These are phyloP conservation scores for Boletus coccyginus DNA, from an alignment of 768 basidiomycete species.

Conservation along the genomic window DNA sequence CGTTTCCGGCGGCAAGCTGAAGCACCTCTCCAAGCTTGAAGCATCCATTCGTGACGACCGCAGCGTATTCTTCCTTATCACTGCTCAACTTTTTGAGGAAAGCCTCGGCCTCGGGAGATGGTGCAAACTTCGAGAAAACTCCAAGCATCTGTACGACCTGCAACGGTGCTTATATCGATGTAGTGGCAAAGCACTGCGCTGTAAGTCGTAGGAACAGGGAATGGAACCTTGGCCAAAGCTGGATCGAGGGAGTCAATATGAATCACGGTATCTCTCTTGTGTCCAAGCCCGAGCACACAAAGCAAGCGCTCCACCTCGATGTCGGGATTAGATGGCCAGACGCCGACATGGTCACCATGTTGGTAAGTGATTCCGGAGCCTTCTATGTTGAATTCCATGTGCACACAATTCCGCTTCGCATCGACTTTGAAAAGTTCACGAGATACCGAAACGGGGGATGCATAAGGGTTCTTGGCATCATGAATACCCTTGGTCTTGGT, in stretches of 20 bases:
- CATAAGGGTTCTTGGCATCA: slow-evolving; percentile 96
- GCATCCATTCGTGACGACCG: slow-evolving; percentile 74
- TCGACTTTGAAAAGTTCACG: slow-evolving; percentile 81
- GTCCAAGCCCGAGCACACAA: slow-evolving; percentile 76
- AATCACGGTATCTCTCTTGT: slow-evolving; percentile 81
- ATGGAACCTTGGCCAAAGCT: slow-evolving; percentile 96
- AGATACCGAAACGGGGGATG: slow-evolving; percentile 73
- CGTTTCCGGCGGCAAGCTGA: slow-evolving; percentile 84
- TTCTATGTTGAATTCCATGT: slow-evolving; percentile 90
- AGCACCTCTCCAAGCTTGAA: slow-evolving; percentile 93
- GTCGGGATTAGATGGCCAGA: slow-evolving; percentile 96
- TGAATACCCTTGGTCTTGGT: slow-evolving; percentile 94
- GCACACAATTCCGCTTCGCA: slow-evolving; percentile 86
- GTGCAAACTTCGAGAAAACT: slow-evolving; percentile 83
- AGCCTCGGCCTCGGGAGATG: slow-evolving; percentile 71
- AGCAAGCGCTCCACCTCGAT: slow-evolving; percentile 88
- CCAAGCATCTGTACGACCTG: slow-evolving; percentile 93
- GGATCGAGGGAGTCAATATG: slow-evolving; percentile 97
- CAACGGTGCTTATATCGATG: slow-evolving; percentile 93
- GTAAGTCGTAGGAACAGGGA: slow-evolving; percentile 97
- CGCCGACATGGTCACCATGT: slow-evolving; percentile 95
- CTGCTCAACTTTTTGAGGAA: slow-evolving; percentile 74
- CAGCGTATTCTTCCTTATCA: slow-evolving; percentile 84
- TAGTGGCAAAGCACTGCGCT: slow-evolving; percentile 92
- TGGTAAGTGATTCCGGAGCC: slow-evolving; percentile 98